Conservation (phyloP, 257 asterid species). For the Solanum chiquidenum region DNA sequence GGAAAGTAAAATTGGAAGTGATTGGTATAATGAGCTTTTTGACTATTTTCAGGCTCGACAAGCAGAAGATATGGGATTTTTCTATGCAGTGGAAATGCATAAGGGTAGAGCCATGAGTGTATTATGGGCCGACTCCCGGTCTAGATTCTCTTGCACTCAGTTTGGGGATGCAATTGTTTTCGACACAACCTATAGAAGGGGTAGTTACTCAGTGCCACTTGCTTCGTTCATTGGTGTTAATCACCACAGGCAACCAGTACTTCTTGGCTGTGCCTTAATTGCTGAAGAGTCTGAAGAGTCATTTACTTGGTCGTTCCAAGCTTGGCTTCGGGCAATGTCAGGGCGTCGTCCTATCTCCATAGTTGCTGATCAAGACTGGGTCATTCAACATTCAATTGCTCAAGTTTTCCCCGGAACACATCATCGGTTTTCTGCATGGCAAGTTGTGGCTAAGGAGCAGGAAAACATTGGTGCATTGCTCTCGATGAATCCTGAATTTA, state of each 20-base stretch:
- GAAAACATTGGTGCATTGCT: constrained; percentile 56
- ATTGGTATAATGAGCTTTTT: constrained; percentile 64
- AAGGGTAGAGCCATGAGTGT: constrained; percentile 63
- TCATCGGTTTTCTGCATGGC: constrained; percentile 79
- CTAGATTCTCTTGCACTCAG: constrained; percentile 75
- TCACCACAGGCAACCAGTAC: constrained; percentile 85
- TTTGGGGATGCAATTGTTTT: constrained; percentile 82
- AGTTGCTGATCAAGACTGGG: constrained; percentile 72
- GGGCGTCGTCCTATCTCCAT: constrained; percentile 65
- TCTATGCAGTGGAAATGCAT: constrained; percentile 69
- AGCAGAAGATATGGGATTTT: constrained; percentile 82
- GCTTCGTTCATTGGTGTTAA: constrained; percentile 87
- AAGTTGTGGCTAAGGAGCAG: constrained; percentile 56
- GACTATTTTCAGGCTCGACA: constrained; percentile 83
- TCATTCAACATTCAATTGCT: constrained; percentile 53
- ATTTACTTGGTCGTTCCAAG: constrained; percentile 75
- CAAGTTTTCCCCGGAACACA: constrained; percentile 71
- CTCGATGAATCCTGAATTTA: constrained; percentile 66
- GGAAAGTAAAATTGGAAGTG: constrained; percentile 40
- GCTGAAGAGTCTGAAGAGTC: constrained; percentile 93
- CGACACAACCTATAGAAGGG: constrained; percentile 66
- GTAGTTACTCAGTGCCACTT: constrained; percentile 50
- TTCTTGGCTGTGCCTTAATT: constrained; percentile 84
- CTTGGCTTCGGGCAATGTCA: constrained; percentile 78
- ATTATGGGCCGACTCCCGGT: constrained; percentile 85